Base-by-base conservation (phyloP, 352 stramenopile genomes). In the Pythium brachiatum region DNA sequence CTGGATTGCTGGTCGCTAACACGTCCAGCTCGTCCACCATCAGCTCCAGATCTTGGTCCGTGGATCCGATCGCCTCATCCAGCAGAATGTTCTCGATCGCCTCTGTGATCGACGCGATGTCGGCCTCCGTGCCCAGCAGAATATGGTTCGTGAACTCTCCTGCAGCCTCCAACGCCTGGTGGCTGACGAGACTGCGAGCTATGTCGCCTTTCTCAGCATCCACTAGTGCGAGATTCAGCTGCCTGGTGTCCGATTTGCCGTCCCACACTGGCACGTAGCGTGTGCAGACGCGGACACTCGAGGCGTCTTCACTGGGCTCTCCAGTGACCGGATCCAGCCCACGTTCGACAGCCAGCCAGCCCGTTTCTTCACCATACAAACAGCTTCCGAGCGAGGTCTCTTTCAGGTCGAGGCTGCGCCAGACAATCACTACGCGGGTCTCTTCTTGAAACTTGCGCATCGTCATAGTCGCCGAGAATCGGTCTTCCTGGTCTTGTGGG, bases 101-200 rank as follows among this genome's bases (percentile, higher is more conserved):
- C 32, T 66, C 60, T 44, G 53, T 62, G 43, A 68, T 68, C n/a
- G 53, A 29, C 8, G 53, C 46, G 13, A 66, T 61, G 53, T 66
- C 60, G 26, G 60, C 31, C 20, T 66, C 52, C 7, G 39, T 52
- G 11, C 52, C 39, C 8, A 51, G 50, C 25, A 61, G 15, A 43
- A 66, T 46, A 11, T 23, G 52, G 4, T 29, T 66, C 15, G 60
- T 57, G 27, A 66, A 60, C 5, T 51, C 60, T 34, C 60, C 60
- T 7, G 48, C 41, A 11, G 7, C 8, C 20, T 56, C 9, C 50
- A 6, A n/a, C 2, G 50, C 11, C 53, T 59, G 21, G 26, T 34
- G 18, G 23, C 18, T 32, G 6, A 25, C 20, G 16, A 25, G 20
- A 20, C 20, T 58, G 9, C 13, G n/a, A 27, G 2, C 25, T 11